Evolutionary conservation across 2,329 filamentous ascomycete genomes (phyloP).

Genomic region (Aspergillus costaricaensis): DNA sequence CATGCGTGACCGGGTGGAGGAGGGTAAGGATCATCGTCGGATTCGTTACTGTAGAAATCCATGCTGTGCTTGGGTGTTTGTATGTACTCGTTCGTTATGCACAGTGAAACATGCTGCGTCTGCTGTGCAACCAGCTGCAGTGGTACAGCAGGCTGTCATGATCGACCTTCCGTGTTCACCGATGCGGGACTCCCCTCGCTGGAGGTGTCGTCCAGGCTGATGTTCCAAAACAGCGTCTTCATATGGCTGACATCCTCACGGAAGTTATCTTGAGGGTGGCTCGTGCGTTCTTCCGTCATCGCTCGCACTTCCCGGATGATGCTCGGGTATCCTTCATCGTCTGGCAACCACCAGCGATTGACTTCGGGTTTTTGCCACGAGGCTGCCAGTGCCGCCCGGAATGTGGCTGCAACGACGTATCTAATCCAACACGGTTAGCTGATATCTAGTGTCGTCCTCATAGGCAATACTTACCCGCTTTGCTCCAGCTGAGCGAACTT

Average conservation of each 20-base stretch:
- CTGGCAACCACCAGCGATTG: slow-evolving; percentile 84
- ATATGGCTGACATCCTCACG: slow-evolving; percentile 72
- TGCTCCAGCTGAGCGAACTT: slow-evolving; percentile 79
- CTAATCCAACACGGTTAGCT: slow-evolving; percentile 48
- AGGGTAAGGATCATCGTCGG: background rate
- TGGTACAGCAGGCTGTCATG: too few species aligned
- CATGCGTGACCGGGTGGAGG: background rate
- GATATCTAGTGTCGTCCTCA: background rate
- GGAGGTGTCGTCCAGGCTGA: slow-evolving; percentile 54
- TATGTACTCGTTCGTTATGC: background rate
- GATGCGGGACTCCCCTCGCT: slow-evolving; percentile 32
- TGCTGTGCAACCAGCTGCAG: too few species aligned
- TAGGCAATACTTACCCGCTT: slow-evolving; percentile 61
- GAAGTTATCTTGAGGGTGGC: slow-evolving; percentile 52
- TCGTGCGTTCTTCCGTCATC: slow-evolving; percentile 77
- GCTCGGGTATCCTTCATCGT: slow-evolving; percentile 72
- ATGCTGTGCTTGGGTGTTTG: background rate
- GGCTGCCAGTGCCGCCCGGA: slow-evolving; percentile 73
- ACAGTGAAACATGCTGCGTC: too few species aligned
- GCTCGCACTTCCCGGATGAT: slow-evolving; percentile 75
- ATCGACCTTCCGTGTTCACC: slow-evolving; percentile 13
- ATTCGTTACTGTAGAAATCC: too few species aligned
- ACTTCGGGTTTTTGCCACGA: slow-evolving; percentile 72
- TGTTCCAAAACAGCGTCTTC: slow-evolving; percentile 68
- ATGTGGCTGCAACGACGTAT: slow-evolving; percentile 76